A percentile compares a stretch with the other conserved stretches of the same genome.
phyloP scores from a whole-genome alignment of 441 rosid species.

The Jatropha multifida region DNA sequence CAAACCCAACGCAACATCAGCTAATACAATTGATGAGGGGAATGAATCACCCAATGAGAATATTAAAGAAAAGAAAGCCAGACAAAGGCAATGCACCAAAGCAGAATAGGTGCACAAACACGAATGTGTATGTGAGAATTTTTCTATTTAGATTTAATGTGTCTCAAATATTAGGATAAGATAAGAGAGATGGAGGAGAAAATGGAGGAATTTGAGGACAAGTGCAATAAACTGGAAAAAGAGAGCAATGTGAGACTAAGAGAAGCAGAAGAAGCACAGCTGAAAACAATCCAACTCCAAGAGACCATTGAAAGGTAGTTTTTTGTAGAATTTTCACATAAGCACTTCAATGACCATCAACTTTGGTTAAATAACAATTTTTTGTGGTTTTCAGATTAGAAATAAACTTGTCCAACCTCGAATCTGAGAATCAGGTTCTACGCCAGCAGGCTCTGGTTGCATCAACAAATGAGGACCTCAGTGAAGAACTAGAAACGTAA shows the following conservation, averaged over 20 bases:
- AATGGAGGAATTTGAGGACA: slow-evolving; percentile 46
- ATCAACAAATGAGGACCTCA: slow-evolving; percentile 41
- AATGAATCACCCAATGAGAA: neutral
- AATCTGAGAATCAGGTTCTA: slow-evolving; percentile 73
- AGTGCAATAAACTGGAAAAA: slow-evolving; percentile 39
- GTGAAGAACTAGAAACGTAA: slow-evolving; percentile 47
- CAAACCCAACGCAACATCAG: neutral
- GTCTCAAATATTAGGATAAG: slow-evolving; percentile 37
- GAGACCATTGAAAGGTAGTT: slow-evolving; percentile 47
- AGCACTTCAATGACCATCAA: neutral
- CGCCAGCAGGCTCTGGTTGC: slow-evolving; percentile 64
- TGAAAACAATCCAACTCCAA: slow-evolving; percentile 45
- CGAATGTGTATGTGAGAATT: neutral
- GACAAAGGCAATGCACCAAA: neutral
- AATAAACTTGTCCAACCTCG: slow-evolving; percentile 51
- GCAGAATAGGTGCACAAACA: no score
- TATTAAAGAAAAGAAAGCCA: neutral
- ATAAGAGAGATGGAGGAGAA: slow-evolving; percentile 37
- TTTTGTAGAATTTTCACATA: slow-evolving; percentile 17
- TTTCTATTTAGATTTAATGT: slow-evolving; percentile 7
- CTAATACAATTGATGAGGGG: neutral
- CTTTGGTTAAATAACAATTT: neutral
- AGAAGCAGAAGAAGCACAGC: slow-evolving; percentile 53
- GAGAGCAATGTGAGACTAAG: slow-evolving; percentile 40
- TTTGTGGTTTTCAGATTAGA: slow-evolving; percentile 44